A percentile compares a stretch with the other conserved stretches of the same genome.
These are phyloP conservation scores for Fistulinella prunicolor DNA, from an alignment of 768 basidiomycete genomes.

Conservation along the genomic window DNA sequence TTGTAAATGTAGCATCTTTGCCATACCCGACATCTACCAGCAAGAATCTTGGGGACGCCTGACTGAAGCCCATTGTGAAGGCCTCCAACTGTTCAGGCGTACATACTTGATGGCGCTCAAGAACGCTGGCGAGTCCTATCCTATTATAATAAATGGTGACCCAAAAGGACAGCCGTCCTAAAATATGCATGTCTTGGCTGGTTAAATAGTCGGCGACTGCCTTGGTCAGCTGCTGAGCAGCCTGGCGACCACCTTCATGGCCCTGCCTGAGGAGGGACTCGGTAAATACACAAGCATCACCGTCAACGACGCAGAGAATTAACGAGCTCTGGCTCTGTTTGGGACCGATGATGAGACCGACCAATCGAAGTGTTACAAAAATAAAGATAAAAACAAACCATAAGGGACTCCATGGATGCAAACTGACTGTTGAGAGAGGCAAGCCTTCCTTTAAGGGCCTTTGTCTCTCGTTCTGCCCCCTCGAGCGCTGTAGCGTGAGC, in stretches of 20 bases:
- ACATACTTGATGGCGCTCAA: slow-evolving; percentile 54
- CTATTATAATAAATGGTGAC: slow-evolving; percentile 71
- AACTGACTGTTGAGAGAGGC: slow-evolving; percentile 64
- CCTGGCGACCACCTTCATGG: slow-evolving; percentile 57
- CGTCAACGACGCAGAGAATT: slow-evolving; percentile 73
- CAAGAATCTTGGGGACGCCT: slow-evolving; percentile 68
- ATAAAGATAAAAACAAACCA: slow-evolving; percentile 24
- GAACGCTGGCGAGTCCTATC: slow-evolving; percentile 46
- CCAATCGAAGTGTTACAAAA: background rate
- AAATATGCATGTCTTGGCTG: slow-evolving; percentile 56
- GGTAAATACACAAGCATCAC: slow-evolving; percentile 66
- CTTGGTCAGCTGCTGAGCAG: slow-evolving; percentile 64
- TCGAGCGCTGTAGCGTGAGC: slow-evolving; percentile 64
- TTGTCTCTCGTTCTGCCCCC: slow-evolving; percentile 57
- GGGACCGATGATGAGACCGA: slow-evolving; percentile 3
- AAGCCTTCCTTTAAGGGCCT: slow-evolving; percentile 66
- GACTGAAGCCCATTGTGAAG: slow-evolving; percentile 72
- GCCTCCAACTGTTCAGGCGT: slow-evolving; percentile 62
- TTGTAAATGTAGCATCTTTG: slow-evolving; percentile 59
- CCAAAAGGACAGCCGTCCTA: slow-evolving; percentile 72
- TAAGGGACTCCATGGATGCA: slow-evolving; percentile 53
- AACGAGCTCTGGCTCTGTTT: slow-evolving; percentile 60
- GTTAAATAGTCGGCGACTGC: slow-evolving; percentile 66
- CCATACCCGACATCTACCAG: slow-evolving; percentile 66
- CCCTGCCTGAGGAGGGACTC: slow-evolving; percentile 59